Evolutionary conservation across 2,329 filamentous ascomycete genomes (phyloP).

Genomic region (Clonostachys chloroleuca): DNA sequence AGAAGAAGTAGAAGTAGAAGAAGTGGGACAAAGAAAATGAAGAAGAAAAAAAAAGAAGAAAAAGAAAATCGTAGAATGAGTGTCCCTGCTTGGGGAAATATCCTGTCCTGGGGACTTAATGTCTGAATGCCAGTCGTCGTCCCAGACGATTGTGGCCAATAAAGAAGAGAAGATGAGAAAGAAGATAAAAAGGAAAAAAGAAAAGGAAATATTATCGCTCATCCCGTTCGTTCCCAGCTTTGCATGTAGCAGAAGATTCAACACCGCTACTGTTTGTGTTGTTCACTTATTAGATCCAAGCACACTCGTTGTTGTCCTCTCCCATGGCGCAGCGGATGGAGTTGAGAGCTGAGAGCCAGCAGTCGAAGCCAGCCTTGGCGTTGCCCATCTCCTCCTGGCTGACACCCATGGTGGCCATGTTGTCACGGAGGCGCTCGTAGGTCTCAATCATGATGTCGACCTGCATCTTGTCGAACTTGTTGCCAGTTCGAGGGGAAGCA

Average conservation of each 20-base stretch:
- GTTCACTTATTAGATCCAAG: constrained; percentile 16
- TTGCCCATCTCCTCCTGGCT: constrained; percentile 20
- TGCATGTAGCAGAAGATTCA: neutral
- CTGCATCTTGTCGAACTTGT: constrained; percentile 31
- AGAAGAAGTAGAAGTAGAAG: too few relatives aligned
- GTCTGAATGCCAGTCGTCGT: too few relatives aligned
- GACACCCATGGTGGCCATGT: constrained; percentile 27
- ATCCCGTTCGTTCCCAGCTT: constrained; percentile 4
- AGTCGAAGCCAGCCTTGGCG: constrained; percentile 35
- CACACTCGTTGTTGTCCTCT: constrained; percentile 17
- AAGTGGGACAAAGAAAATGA: too few relatives aligned
- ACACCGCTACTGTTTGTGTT: constrained; percentile 2
- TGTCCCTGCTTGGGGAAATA: too few relatives aligned
- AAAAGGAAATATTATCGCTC: neutral
- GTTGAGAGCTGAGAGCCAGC: constrained; percentile 46
- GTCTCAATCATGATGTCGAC: constrained; percentile 55
- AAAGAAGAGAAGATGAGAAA: neutral
- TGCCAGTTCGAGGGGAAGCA: too few relatives aligned
- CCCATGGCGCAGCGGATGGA: constrained; percentile 15
- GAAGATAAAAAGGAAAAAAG: neutral
- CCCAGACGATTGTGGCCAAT: too few relatives aligned
- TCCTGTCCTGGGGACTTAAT: too few relatives aligned
- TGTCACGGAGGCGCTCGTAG: constrained; percentile 47
- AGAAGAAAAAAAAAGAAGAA: too few relatives aligned
- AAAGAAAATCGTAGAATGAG: too few relatives aligned